phyloP scores from a whole-genome alignment of 257 asterid genomes.

The Nicotiana otophora region DNA sequence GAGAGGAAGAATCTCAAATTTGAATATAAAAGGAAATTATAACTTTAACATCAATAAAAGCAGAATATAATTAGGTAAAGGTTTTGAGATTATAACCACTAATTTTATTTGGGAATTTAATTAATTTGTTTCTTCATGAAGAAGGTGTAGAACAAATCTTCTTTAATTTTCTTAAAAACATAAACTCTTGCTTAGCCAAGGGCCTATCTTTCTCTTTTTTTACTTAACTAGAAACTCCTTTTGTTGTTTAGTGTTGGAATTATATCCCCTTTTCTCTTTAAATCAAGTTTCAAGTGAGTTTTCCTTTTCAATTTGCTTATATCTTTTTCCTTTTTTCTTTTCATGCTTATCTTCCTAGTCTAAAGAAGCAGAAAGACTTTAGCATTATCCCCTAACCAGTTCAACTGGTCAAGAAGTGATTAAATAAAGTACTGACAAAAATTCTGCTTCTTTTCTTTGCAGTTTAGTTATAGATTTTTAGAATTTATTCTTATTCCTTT shows the following conservation, averaged over 20 bases:
- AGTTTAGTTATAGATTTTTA: background rate
- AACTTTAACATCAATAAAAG: conserved; percentile 30
- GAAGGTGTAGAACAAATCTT: conserved; percentile 19
- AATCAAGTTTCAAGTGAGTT: background rate
- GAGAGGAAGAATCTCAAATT: conserved; percentile 29
- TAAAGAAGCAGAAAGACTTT: background rate
- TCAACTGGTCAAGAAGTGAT: conserved; percentile 10
- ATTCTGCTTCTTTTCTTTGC: conserved; percentile 6
- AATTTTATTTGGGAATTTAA: conserved; percentile 11
- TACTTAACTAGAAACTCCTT: conserved; percentile 1
- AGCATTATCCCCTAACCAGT: conserved; percentile 6
- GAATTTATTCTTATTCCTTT: background rate
- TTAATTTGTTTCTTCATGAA: conserved; percentile 14
- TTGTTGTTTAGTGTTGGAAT: background rate
- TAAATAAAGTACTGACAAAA: conserved; percentile 2
- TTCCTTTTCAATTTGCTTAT: background rate
- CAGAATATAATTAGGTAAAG: background rate
- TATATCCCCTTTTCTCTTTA: background rate
- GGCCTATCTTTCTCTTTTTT: conserved; percentile 4
- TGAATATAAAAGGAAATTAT: conserved; percentile 21
- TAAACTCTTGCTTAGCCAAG: conserved; percentile 7
- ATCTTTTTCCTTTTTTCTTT: background rate
- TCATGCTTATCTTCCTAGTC: background rate
- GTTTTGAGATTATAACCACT: conserved; percentile 20
- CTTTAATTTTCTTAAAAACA: conserved; percentile 14